phyloP scores from a whole-genome alignment of 345 rosid genomes.

The Euphorbia pulcherrima region DNA sequence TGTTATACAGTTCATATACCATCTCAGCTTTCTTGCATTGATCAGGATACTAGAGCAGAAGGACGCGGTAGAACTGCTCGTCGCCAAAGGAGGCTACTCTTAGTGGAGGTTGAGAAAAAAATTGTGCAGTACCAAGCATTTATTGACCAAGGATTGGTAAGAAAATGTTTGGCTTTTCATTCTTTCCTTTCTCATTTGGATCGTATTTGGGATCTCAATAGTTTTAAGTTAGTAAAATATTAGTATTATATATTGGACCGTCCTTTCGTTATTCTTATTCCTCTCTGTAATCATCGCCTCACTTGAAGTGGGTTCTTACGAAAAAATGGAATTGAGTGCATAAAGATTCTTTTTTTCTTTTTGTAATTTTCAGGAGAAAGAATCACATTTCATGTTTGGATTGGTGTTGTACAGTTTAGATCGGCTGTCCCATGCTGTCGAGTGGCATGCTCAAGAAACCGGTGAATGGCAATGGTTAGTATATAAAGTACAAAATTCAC shows the following conservation, averaged over 20 bases:
- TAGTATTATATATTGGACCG: not conserved
- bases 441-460: constrained; percentile 66
- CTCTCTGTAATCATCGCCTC: not conserved
- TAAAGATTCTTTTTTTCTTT: not conserved
- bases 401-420: constrained; percentile 67
- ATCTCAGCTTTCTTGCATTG: constrained; percentile 5
- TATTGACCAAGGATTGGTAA: constrained; percentile 74
- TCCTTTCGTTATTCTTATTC: not conserved
- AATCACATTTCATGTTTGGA: constrained; percentile 72
- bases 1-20: not conserved
- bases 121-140: constrained; percentile 72
- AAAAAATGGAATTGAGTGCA: not conserved
- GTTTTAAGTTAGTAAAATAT: not conserved
- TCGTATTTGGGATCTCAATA: not conserved
- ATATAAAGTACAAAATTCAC: constrained; percentile 7
- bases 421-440: constrained; percentile 59
- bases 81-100: constrained; percentile 71
- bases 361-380: constrained; percentile 50
- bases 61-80: constrained; percentile 89
- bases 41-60: constrained; percentile 82
- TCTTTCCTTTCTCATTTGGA: not conserved
- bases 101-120: constrained; percentile 77
- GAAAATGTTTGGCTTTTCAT: constrained; percentile 20
- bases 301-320: not conserved
- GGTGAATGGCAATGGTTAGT: constrained; percentile 89